These are phyloP conservation scores for Multifurca ochricompacta DNA, from an alignment of 768 basidiomycete species.

Conservation along the genomic window DNA sequence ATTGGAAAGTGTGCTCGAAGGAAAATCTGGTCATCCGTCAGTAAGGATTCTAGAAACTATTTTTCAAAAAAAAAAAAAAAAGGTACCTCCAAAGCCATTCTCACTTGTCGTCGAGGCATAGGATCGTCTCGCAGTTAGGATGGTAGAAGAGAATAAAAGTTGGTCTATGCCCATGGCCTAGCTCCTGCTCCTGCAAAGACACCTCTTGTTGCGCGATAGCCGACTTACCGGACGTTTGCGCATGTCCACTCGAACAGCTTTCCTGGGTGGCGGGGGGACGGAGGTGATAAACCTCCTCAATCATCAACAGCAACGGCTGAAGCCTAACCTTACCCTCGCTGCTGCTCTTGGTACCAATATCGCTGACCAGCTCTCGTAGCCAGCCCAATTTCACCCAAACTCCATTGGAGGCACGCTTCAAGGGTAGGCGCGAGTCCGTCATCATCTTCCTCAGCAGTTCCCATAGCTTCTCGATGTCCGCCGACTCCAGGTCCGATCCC, in stretches of 20 bases:
- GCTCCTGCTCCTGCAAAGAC: background rate
- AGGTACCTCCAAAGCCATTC: background rate
- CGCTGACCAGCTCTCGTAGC: background rate
- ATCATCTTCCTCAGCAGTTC: background rate
- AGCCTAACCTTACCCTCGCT: background rate
- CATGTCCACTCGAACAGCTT: background rate
- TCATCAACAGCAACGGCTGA: background rate
- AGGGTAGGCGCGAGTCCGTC: background rate
- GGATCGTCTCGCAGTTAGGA: background rate
- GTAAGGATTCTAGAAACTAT: background rate
- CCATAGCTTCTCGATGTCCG: background rate
- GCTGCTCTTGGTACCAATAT: background rate
- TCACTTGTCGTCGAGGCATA: background rate
- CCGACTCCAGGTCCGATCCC: background rate
- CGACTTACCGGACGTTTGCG: background rate
- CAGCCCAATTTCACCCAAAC: background rate
- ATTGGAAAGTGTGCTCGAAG: background rate
- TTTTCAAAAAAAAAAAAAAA: background rate
- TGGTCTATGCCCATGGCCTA: background rate
- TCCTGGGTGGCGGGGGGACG: background rate
- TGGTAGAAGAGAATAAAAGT: background rate
- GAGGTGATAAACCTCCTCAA: background rate
- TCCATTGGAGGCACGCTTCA: background rate
- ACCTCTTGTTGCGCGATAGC: background rate
- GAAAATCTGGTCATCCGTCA: too few species aligned